Conservation (phyloP, 345 rosid species). For the Rubroshorea leprosula region DNA sequence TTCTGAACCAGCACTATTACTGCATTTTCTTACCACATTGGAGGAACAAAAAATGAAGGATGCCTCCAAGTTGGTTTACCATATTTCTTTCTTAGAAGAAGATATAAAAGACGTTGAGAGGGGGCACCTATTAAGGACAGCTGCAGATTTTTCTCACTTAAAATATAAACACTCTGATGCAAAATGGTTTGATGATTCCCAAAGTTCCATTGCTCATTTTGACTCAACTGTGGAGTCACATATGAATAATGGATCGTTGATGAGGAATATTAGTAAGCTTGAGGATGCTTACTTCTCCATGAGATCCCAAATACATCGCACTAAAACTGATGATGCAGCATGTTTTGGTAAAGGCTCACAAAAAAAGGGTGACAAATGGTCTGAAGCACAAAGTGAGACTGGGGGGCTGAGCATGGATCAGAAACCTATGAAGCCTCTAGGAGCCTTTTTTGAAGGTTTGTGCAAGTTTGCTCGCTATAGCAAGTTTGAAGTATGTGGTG, state of each 20-base stretch:
- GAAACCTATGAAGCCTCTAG: slow-evolving; percentile 41
- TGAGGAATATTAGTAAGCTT: slow-evolving; percentile 54
- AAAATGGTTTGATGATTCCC: slow-evolving; percentile 20
- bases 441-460: slow-evolving; percentile 67
- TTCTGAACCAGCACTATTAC: slow-evolving; percentile 54
- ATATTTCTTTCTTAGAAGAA: slow-evolving; percentile 52
- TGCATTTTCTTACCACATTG: slow-evolving; percentile 54
- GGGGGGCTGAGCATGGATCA: slow-evolving; percentile 28
- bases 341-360: slow-evolving; percentile 40
- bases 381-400: slow-evolving; percentile 29
- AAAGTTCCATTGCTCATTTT: slow-evolving; percentile 24
- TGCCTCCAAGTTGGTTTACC: slow-evolving; percentile 53
- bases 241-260: slow-evolving; percentile 42
- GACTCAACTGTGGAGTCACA: slow-evolving; percentile 28
- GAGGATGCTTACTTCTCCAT: slow-evolving; percentile 75
- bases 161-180: slow-evolving; percentile 13
- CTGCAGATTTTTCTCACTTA: slow-evolving; percentile 24
- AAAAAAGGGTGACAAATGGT: slow-evolving; percentile 28
- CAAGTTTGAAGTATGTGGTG: slow-evolving; percentile 72
- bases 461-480: slow-evolving; percentile 72
- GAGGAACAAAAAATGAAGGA: slow-evolving; percentile 56
- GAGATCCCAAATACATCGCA: slow-evolving; percentile 47
- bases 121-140: slow-evolving; percentile 30
- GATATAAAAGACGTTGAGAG: slow-evolving; percentile 68
- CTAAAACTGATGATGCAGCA: slow-evolving; percentile 25